phyloP scores from a whole-genome alignment of 352 stramenopile genomes.

The Lagenidium sp. region DNA sequence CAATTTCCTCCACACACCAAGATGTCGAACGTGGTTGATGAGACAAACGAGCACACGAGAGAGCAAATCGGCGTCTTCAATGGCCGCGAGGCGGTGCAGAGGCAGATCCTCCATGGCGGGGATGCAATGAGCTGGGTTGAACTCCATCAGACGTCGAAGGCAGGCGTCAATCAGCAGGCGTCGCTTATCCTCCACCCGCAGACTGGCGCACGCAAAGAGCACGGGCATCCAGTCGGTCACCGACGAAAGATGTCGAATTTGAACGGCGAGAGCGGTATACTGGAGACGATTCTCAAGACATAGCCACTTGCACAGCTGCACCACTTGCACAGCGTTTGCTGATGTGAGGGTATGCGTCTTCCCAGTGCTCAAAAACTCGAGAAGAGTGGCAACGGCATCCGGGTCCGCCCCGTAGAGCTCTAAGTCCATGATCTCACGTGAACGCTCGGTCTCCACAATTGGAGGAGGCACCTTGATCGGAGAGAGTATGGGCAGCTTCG shows the following conservation, averaged over 20 bases:
- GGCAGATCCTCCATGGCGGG: conserved; percentile 23
- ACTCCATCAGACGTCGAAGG: conserved; percentile 18
- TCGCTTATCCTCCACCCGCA: conserved; percentile 14
- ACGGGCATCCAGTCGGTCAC: conserved; percentile 39
- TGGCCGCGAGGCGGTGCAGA: conserved; percentile 16
- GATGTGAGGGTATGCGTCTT: conserved; percentile 20
- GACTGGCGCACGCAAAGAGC: conserved; percentile 13
- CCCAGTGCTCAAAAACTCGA: conserved; percentile 55
- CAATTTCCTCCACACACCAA: conserved; percentile 44
- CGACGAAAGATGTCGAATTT: conserved; percentile 16
- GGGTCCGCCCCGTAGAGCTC: conserved; percentile 25
- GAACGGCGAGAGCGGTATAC: conserved; percentile 23
- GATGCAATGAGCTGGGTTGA: conserved; percentile 14
- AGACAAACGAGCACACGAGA: conserved; percentile 27
- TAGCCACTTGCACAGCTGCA: conserved; percentile 37
- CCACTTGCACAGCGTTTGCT: conserved; percentile 21
- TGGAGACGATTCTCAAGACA: conserved; percentile 26
- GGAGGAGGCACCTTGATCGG: neutral
- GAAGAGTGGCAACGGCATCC: conserved; percentile 26
- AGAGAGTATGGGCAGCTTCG: neutral
- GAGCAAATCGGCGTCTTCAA: conserved; percentile 29
- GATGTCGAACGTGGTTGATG: conserved; percentile 26
- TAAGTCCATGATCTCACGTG: conserved; percentile 22
- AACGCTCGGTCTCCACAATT: neutral
- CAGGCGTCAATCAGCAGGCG: conserved; percentile 21